Percentiles rank a stretch among this genome's conserved stretches.
Evolutionary conservation across 768 basidiomycete species (phyloP).

Genomic region (Cantharellus anzutake): DNA sequence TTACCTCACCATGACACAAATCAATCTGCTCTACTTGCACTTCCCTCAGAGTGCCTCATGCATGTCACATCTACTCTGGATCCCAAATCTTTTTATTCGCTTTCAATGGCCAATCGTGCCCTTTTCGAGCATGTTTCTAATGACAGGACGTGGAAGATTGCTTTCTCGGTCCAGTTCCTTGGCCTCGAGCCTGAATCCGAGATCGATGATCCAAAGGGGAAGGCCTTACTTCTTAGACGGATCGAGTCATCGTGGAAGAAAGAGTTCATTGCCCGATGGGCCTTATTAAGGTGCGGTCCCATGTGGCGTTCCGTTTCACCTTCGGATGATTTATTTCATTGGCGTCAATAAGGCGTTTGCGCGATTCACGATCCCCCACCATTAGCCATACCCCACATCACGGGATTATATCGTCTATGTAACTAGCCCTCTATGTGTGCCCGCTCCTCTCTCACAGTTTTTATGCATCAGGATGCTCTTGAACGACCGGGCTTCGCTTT

Average conservation of each 20-base stretch:
- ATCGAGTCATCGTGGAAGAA: constrained; percentile 44
- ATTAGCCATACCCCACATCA: constrained; percentile 46
- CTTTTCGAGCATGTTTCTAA: constrained; percentile 50
- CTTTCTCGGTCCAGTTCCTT: constrained; percentile 49
- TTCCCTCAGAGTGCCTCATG: not conserved
- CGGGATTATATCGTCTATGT: constrained; percentile 35
- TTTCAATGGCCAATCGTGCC: constrained; percentile 31
- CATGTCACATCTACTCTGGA: constrained; percentile 57
- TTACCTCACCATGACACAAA: not conserved
- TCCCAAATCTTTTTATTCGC: constrained; percentile 38
- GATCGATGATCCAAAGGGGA: constrained; percentile 15
- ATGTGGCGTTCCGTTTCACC: not conserved
- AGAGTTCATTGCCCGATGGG: constrained; percentile 44
- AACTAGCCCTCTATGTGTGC: not conserved
- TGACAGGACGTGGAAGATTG: constrained; percentile 64
- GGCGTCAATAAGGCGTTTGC: constrained; percentile 39
- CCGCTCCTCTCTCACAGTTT: not conserved
- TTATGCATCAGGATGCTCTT: constrained; percentile 24
- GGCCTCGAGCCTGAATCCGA: constrained; percentile 46
- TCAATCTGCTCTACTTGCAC: not conserved
- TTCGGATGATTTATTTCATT: not conserved
- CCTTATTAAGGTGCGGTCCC: constrained; percentile 29
- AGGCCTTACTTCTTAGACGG: constrained; percentile 33
- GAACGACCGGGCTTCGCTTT: constrained; percentile 28
- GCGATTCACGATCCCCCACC: constrained; percentile 36